These are phyloP conservation scores for Eremothecium gossypii DNA, from an alignment of 1,139 yeast species.

Conservation along the genomic window DNA sequence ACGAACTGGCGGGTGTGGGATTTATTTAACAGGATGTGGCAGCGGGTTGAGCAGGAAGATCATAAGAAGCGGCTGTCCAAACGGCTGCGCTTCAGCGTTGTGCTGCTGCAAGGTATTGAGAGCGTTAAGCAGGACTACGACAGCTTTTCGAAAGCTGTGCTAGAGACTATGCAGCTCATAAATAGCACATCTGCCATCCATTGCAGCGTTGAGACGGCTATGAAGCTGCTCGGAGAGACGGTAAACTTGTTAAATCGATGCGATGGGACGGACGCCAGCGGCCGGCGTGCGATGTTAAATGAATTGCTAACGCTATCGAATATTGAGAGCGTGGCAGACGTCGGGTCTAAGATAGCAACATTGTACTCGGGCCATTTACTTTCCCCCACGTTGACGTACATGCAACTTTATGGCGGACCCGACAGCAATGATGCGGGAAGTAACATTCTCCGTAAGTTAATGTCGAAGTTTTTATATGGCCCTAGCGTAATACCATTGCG, in stretches of 20 bases:
- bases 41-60: slow-evolving; percentile 16
- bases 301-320: slow-evolving; percentile 17
- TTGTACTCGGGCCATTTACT: slow-evolving; percentile 17
- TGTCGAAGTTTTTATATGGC: slow-evolving; percentile 17
- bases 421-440: background rate
- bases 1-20: slow-evolving; percentile 38
- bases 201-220: slow-evolving; percentile 19
- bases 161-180: slow-evolving; percentile 19
- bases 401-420: slow-evolving; percentile 6
- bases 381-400: slow-evolving; percentile 18
- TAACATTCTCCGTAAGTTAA: slow-evolving; percentile 6
- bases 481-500: slow-evolving; percentile 11
- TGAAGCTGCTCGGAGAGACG: slow-evolving; percentile 16
- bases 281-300: slow-evolving; percentile 10
- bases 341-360: slow-evolving; percentile 13
- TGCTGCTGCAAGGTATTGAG: slow-evolving; percentile 13
- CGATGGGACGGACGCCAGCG: background rate
- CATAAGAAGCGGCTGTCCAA: slow-evolving; percentile 32
- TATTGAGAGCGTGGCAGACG: slow-evolving; percentile 13
- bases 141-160: slow-evolving; percentile 13
- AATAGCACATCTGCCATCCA: slow-evolving; percentile 23
- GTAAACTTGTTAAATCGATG: slow-evolving; percentile 12
- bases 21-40: slow-evolving; percentile 39
- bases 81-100: slow-evolving; percentile 32
- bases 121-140: slow-evolving; percentile 8